These are phyloP conservation scores for Fusarium zealandicum DNA, from an alignment of 2,329 filamentous ascomycete species.

Conservation along the genomic window DNA sequence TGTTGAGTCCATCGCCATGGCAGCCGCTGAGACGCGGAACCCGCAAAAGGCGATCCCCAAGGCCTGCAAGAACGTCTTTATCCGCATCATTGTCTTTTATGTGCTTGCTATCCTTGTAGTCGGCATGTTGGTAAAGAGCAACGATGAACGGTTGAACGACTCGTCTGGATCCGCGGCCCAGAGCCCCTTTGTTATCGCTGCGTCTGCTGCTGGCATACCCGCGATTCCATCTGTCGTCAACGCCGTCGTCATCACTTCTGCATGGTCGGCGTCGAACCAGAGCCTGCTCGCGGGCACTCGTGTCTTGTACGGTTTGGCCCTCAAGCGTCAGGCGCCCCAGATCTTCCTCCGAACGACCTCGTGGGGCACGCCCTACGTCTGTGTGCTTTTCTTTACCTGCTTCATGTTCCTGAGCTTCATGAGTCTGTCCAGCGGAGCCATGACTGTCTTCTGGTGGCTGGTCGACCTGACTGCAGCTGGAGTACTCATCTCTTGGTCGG, in stretches of 20 bases:
- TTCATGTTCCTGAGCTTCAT: slow-evolving; percentile 67
- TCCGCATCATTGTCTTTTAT: slow-evolving; percentile 65
- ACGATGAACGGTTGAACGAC: slow-evolving; percentile 60
- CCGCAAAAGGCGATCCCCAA: slow-evolving; percentile 60
- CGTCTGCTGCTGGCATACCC: slow-evolving; percentile 69
- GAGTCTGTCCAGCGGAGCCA: slow-evolving; percentile 61
- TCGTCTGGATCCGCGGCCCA: slow-evolving; percentile 53
- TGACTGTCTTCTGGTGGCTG: slow-evolving; percentile 72
- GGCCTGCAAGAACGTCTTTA: slow-evolving; percentile 64
- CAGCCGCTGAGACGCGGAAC: slow-evolving; percentile 65
- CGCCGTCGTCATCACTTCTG: slow-evolving; percentile 76
- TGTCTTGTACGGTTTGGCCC: slow-evolving; percentile 65
- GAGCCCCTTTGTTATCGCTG: slow-evolving; percentile 74
- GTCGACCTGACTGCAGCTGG: slow-evolving; percentile 67
- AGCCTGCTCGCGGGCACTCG: slow-evolving; percentile 67
- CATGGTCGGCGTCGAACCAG: slow-evolving; percentile 74
- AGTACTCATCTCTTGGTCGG: slow-evolving; percentile 69
- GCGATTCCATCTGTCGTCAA: slow-evolving; percentile 78
- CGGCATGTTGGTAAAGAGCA: slow-evolving; percentile 68
- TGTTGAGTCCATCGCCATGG: slow-evolving; percentile 68
- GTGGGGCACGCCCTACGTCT: slow-evolving; percentile 68
- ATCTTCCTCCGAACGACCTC: slow-evolving; percentile 66
- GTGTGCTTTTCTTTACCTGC: slow-evolving; percentile 59
- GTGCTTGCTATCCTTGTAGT: slow-evolving; percentile 75
- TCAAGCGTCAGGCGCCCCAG: slow-evolving; percentile 64